Evolutionary conservation across 2,329 filamentous ascomycete genomes (phyloP), one percentile per base, ranked within the genome.

Genomic region (Fusarium camptoceras): DNA sequence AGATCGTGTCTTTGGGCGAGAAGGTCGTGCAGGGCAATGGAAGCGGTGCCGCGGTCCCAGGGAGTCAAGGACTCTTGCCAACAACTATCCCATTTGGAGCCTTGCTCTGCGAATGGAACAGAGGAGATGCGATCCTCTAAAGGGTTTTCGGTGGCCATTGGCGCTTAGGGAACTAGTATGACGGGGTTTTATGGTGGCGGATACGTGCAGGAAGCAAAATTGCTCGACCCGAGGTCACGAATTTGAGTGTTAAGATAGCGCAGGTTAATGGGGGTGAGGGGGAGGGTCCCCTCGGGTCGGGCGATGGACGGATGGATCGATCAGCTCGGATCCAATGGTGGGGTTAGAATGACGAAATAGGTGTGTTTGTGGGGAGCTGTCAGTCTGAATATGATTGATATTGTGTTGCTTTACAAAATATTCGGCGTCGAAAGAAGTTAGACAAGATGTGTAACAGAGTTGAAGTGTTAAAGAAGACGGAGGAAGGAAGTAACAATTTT

Each of bases 1-100:
- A 87, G 79, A 60, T 85, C 83, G 15, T 79, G 72, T 2, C 83
- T 80, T 64, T 84, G 79, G 49, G 77, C 67, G 30, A 89, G 79
- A 16, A 88, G 71, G 72, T 89, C 87, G 46, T 81, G 76, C n/a
- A 89, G 82, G 49, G 87, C 86, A 57, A 83, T 76, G 43, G 83
- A 87, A 7, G 86, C 85, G 20, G 81, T 82, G 20, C 84, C 84
- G 61, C 85, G 84, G 76, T 89, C 87, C 87, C 86, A 89, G n/a
- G 85, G 86, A 9, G 83, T 83, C 71, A 73, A 80, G 37, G 77
- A 71, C 24, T 83, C 77, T 47, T 79, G 76, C 82, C 85, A 89
- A 42, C 85, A 81, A 27, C 79, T 75, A 69, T 85, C 79, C 87
- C 87, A 89, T 55, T 70, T 74, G 28, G 71, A 47, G 41, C 72